A percentile compares a stretch with the other conserved stretches of the same genome.
Conservation (phyloP, 768 basidiomycete species). For the Auriscalpium vulgare region DNA sequence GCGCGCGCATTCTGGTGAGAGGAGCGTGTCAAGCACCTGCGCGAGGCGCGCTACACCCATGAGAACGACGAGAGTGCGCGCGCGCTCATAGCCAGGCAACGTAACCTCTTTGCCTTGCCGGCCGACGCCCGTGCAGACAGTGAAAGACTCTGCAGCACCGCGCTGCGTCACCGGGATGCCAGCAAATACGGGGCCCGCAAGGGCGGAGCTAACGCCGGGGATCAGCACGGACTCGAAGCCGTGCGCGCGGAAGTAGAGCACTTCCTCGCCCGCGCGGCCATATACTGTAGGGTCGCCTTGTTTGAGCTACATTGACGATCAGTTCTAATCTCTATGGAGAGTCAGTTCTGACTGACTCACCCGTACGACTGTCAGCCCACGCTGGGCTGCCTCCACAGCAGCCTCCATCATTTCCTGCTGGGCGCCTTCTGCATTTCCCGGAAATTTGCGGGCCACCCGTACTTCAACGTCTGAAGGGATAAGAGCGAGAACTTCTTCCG, state of each 20-base stretch:
- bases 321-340: too few relatives aligned
- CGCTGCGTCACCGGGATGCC: slow-evolving; percentile 94
- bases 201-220: slow-evolving; percentile 84
- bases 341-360: slow-evolving; percentile 33
- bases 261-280: slow-evolving; percentile 90
- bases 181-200: slow-evolving; percentile 85
- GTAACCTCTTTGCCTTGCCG: slow-evolving; percentile 72
- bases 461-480: slow-evolving; percentile 69
- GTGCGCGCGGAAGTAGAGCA: slow-evolving; percentile 81
- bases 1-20: slow-evolving; percentile 13
- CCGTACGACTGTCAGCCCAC: slow-evolving; percentile 80
- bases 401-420: slow-evolving; percentile 93
- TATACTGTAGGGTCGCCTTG: slow-evolving; percentile 97
- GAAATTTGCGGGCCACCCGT: slow-evolving; percentile 93
- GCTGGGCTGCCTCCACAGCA: slow-evolving; percentile 73
- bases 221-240: slow-evolving; percentile 81
- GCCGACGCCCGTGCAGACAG: slow-evolving; percentile 93
- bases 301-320: slow-evolving; percentile 53
- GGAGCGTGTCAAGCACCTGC: slow-evolving; percentile 61
- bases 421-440: slow-evolving; percentile 92
- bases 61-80: slow-evolving; percentile 73
- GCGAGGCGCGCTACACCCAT: slow-evolving; percentile 92
- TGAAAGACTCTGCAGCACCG: slow-evolving; percentile 83
- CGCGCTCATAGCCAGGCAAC: slow-evolving; percentile 83
- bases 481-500: slow-evolving; percentile 74